Base-by-base conservation (phyloP, 169 alveolate species). In the Cryptosporidium sp. region DNA sequence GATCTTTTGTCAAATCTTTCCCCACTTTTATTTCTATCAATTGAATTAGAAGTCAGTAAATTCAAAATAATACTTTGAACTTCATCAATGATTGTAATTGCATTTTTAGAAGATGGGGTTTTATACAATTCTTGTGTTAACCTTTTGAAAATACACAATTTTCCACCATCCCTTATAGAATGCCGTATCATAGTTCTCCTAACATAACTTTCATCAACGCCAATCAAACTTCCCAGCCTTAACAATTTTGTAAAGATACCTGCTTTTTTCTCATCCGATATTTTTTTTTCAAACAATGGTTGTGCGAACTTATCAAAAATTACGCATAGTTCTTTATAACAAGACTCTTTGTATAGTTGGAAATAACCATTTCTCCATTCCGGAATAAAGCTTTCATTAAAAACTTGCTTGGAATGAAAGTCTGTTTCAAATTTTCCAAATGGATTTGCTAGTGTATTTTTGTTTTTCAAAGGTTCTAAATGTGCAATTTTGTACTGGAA, bases 201-300 rank as follows among this genome's bases (percentile, higher is more conserved):
- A 26, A 62, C 69, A 65, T 80, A 80, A 50, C 69, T 62, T 67
- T 80, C 89, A 65, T 65, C 75, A 61, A 80, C 75, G 8, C 89
- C 89, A 16, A 80, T 80, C 62, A 80, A 65, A 45, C 52, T 35
- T n/a, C 89, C 89, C 50, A 80, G 16, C 23, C 89, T 59, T 16
- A 80, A 65, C 51, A 80, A 62, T 39, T 41, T 80, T 62, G 89
- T 80, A 23, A 80, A 65, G 33, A 31, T 43, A 9, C 89, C 89
- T 18, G 12, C 62, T 80, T 59, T 62, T 41, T 43, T 16, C 10
- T 43, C 89, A 39, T 59, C 12, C 0, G 10, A 59, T 5, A 61
- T 29, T 9, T 48, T 43, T 18, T 33, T 12, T 23, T 43, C 62
- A 48, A 65, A 18, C 18, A 62, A 41, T 1, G 39, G 62, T 16